A percentile compares a stretch with the other conserved stretches of the same genome.
These are phyloP conservation scores for Colletotrichum neosansevieriae DNA, from an alignment of 2,329 filamentous ascomycete genomes.

Conservation along the genomic window DNA sequence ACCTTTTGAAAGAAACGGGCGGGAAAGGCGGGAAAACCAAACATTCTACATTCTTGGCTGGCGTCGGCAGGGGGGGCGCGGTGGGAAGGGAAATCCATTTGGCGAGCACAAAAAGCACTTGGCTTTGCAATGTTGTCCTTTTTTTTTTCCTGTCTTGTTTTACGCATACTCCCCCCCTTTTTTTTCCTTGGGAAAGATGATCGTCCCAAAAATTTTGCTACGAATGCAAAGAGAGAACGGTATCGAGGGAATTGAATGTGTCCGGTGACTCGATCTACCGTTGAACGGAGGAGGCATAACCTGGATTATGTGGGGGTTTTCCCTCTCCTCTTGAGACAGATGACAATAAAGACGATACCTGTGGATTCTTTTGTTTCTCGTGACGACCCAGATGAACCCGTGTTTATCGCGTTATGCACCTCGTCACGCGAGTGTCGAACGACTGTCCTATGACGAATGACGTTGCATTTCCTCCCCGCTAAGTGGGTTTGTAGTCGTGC, in stretches of 20 bases:
- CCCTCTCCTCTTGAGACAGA: slow-evolving; percentile 22
- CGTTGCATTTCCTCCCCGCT: not conserved
- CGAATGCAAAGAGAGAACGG: slow-evolving; percentile 22
- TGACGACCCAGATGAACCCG: not conserved
- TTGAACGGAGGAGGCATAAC: slow-evolving; percentile 3
- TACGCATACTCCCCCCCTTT: not conserved
- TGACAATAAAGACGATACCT: slow-evolving; percentile 39
- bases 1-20: slow-evolving; percentile 7
- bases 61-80: slow-evolving; percentile 30
- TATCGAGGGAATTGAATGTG: slow-evolving; percentile 5
- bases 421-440: slow-evolving; percentile 1
- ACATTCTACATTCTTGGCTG: slow-evolving; percentile 37
- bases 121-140: slow-evolving; percentile 33
- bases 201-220: slow-evolving; percentile 24
- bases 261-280: slow-evolving; percentile 12
- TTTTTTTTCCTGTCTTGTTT: not conserved
- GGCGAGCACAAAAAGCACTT: slow-evolving; percentile 39
- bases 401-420: not conserved
- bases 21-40: slow-evolving; percentile 30
- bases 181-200: slow-evolving; percentile 29
- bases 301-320: not conserved
- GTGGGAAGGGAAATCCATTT: slow-evolving; percentile 26
- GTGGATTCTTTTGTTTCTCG: slow-evolving; percentile 13
- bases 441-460: slow-evolving; percentile 6
- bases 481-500: not conserved